phyloP scores from a whole-genome alignment of 805 yeast genomes.

The Sugiyamaella floridensis region DNA sequence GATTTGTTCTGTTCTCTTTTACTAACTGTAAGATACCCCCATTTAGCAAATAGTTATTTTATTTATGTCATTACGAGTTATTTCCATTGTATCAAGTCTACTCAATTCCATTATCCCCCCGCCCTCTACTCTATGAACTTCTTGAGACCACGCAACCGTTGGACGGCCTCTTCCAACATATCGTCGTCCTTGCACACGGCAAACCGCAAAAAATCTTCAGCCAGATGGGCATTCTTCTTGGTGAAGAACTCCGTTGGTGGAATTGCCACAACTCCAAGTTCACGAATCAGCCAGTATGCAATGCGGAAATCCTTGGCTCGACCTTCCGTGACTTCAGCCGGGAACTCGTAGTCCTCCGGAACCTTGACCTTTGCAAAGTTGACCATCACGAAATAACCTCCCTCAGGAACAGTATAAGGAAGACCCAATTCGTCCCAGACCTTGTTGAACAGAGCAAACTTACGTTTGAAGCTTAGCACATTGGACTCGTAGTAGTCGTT shows the following conservation, averaged over 20 bases:
- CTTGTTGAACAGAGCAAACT: constrained; percentile 64
- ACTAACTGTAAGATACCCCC: neutral
- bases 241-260: constrained; percentile 95
- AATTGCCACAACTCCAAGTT: constrained; percentile 89
- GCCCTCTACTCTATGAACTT: constrained; percentile 45
- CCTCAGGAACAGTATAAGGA: constrained; percentile 87
- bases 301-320: constrained; percentile 81
- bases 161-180: constrained; percentile 73
- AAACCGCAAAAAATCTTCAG: constrained; percentile 81
- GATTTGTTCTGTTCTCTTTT: neutral
- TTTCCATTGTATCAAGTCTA: neutral
- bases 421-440: constrained; percentile 81
- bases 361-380: constrained; percentile 77
- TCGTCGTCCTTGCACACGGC: constrained; percentile 94
- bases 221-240: constrained; percentile 60
- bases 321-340: constrained; percentile 51
- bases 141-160: constrained; percentile 62
- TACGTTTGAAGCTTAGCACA: constrained; percentile 57
- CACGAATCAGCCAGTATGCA: constrained; percentile 89
- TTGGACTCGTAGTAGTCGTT: constrained; percentile 65
- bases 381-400: constrained; percentile 88
- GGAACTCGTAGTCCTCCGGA: constrained; percentile 66
- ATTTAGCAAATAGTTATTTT: neutral
- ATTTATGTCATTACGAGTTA: neutral
- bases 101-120: neutral